Base-by-base conservation (phyloP, 495 filamentous ascomycete species). In the Penicillium fimorum region DNA sequence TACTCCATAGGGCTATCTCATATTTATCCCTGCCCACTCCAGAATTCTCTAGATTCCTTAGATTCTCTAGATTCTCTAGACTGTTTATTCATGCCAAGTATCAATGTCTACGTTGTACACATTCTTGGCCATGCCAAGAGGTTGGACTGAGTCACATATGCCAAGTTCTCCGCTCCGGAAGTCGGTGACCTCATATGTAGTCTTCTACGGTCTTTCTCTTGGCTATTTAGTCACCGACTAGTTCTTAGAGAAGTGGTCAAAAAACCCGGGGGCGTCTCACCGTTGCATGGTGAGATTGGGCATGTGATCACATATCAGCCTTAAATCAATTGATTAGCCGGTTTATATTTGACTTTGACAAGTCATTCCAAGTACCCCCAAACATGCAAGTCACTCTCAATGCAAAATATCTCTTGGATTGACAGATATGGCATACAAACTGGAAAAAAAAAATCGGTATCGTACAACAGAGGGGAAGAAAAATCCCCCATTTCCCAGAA, bases 401-500 rank as follows among this genome's bases (percentile, higher is more conserved):
- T 53, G 51, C 20, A 37, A 53, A 37, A 54, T 38, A 8, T 38
- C 42, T 30, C 13, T 45, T 5, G 32, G 24, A 37, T 53, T 46
- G 51, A 59, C 24, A 59, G 18, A 43, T 56, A 46, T 35, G 35
- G 45, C 45, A 59, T 64, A 55, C 56, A 62, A 17, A 12, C 48
- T 55, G 50, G 17, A 47, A 53, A 41, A 42, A 42, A 38, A 54
- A 35, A 43, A 59, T 57, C 53, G 46, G 57, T 61, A 64, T 65
- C 57, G 53, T 65, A 65, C 62, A 65, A 42, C 29, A 47, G 38
- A 32, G 27, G 55, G 15, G 32, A 44, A 45, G n/a, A 47, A 47
- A 32, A 42, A 3, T 11, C 30, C 47, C 52, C 48, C 38, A 41
- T 37, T 43, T 38, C 25, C 45, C 50, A 49, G 32, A 53, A 45